Base-by-base conservation (phyloP, 768 basidiomycete species). In the Austroboletus eburneus region DNA sequence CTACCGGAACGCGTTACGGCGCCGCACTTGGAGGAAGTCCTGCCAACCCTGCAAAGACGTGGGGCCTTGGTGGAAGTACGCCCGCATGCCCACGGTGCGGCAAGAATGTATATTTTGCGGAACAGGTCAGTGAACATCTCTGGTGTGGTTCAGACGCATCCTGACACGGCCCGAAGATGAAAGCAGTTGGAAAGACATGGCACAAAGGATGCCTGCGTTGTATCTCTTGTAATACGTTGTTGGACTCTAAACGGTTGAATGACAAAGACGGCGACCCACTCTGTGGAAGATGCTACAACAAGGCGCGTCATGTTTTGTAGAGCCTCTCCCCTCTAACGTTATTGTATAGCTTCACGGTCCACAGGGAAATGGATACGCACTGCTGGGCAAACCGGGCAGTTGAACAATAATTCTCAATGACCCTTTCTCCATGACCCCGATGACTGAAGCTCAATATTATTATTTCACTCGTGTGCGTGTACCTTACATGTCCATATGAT, bases 51-150 rank as follows among this genome's bases (percentile, higher is more conserved):
- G 70, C 71, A 9, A 73, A 66, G 48, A 72, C 73, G 50, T 84
- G 81, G 75, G 81, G 78, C 2, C 46, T 58, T 2, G 67, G 62
- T 20, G 74, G 76, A 18, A 78, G 48, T n/a, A 66, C 79, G 8
- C 85, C 87, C 17, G 59, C 59, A 17, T 92, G 89, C 55, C 79
- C 83, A 9, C 73, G 75, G 45, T 92, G 89, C 53, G 71, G 70
- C 30, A 81, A 85, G 73, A 83, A 75, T 42, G 89, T 92, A 9
- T 92, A 87, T 68, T 91, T 91, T 58, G 88, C 89, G 13, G 88
- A 91, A 63, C 87, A 88, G 76, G 87, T 81, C 38, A 17, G 57
- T 51, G 17, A 20, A 39, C 10, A 3, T 44, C 27, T 36, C 14
- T n/a, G 20, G 21, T 17, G 12, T 42, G 3, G 35, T 22, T 33